These are phyloP conservation scores for Blastocystis sp. DNA, from an alignment of 352 stramenopile species.

Conservation along the genomic window DNA sequence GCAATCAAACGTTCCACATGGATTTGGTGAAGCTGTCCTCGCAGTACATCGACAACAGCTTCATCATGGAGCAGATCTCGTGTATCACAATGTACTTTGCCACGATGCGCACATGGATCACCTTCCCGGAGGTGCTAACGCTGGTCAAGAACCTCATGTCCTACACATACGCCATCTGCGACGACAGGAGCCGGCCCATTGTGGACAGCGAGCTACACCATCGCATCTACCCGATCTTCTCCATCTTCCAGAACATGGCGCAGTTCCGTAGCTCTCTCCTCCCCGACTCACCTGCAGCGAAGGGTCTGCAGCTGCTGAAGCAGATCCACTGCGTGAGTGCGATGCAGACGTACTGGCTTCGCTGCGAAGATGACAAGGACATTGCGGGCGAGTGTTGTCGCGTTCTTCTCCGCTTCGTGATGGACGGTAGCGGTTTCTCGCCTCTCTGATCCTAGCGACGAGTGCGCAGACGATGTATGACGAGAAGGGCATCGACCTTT, in stretches of 20 bases:
- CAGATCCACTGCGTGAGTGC: not conserved
- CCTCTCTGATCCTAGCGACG: not conserved
- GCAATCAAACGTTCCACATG: not conserved
- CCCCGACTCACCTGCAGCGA: not conserved
- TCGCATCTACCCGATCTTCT: conserved; percentile 18
- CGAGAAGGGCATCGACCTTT: not conserved
- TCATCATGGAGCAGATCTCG: conserved; percentile 31
- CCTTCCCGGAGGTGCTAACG: not conserved
- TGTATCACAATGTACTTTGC: conserved; percentile 25
- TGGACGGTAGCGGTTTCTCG: not conserved
- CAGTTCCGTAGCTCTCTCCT: not conserved
- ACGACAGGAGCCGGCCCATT: not conserved
- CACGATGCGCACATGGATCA: not conserved
- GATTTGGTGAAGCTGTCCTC: not conserved
- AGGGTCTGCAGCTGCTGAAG: not conserved
- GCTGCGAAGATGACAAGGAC: not conserved
- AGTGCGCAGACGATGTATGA: conserved; percentile 3
- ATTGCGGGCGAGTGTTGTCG: conserved; percentile 5
- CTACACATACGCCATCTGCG: not conserved
- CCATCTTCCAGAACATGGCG: not conserved
- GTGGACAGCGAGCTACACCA: not conserved
- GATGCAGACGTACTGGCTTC: not conserved
- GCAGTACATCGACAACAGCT: not conserved
- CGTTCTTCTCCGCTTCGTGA: conserved; percentile 1
- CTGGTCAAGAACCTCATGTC: not conserved